These are phyloP conservation scores for Pseudoscleropodium purum DNA, from an alignment of 225 moss, liverwort and hornwort species.

Conservation along the genomic window DNA sequence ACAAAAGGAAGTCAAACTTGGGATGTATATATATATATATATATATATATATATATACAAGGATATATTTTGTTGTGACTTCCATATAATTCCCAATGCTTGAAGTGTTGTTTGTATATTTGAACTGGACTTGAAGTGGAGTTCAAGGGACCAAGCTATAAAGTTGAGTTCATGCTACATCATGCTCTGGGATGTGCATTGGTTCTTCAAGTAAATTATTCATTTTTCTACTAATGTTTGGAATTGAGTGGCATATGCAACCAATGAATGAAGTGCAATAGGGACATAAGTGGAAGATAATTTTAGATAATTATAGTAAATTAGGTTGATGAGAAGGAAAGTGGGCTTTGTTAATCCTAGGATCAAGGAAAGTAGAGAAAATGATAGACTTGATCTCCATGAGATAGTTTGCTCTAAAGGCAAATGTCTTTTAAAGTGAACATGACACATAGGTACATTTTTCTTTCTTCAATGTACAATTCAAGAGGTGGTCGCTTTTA, in stretches of 20 bases:
- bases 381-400: not conserved
- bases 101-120: rapidly evolving
- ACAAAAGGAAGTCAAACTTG: not conserved
- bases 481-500: rapidly evolving
- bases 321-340: not conserved
- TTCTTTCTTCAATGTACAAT: not conserved
- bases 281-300: too few species aligned
- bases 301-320: not conserved
- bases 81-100: too few species aligned
- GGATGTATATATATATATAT: not conserved
- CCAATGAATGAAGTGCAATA: not conserved
- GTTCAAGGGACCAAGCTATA: not conserved
- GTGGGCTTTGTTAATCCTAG: not conserved
- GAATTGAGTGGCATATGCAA: not conserved
- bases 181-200: not conserved
- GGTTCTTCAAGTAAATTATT: not conserved
- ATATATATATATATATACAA: too few species aligned
- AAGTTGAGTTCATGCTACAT: not conserved
- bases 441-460: not conserved
- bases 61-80: too few species aligned
- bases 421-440: rapidly evolving
- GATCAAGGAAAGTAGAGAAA: not conserved
- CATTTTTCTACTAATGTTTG: not conserved
- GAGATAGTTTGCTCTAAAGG: not conserved
- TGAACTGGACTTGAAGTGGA: rapidly evolving